These are phyloP conservation scores for Pichia heedii DNA, from an alignment of 805 yeast genomes.

Conservation along the genomic window DNA sequence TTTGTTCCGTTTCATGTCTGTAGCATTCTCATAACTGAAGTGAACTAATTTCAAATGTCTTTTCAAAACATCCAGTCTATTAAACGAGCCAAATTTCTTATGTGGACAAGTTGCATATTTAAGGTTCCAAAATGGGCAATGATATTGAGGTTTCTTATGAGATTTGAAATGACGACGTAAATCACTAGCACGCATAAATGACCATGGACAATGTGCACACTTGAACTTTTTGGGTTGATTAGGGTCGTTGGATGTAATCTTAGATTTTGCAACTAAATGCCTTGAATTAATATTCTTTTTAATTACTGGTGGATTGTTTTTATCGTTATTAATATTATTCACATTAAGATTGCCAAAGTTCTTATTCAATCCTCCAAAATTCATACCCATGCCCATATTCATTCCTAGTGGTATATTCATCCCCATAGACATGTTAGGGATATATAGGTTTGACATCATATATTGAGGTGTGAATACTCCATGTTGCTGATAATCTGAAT, in stretches of 20 bases:
- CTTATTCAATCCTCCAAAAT: neutral
- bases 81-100: constrained; percentile 67
- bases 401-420: neutral
- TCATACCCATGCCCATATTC: neutral
- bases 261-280: neutral
- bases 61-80: constrained; percentile 64
- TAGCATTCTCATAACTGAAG: constrained; percentile 20
- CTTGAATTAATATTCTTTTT: neutral
- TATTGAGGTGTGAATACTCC: neutral
- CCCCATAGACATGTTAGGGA: neutral
- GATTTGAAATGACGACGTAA: constrained; percentile 59
- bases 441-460: neutral
- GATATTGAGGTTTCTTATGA: constrained; percentile 56
- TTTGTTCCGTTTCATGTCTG: neutral
- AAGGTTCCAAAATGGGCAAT: constrained; percentile 64
- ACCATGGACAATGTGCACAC: constrained; percentile 52
- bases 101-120: constrained; percentile 58
- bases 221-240: constrained; percentile 16
- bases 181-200: constrained; percentile 62
- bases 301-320: neutral
- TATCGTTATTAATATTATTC: neutral
- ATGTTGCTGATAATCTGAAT: neutral
- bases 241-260: constrained; percentile 4
- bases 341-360: neutral
- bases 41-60: constrained; percentile 66